These are phyloP conservation scores for Fraxinus ornus DNA, from an alignment of 305 asterid genomes.

Conservation along the genomic window DNA sequence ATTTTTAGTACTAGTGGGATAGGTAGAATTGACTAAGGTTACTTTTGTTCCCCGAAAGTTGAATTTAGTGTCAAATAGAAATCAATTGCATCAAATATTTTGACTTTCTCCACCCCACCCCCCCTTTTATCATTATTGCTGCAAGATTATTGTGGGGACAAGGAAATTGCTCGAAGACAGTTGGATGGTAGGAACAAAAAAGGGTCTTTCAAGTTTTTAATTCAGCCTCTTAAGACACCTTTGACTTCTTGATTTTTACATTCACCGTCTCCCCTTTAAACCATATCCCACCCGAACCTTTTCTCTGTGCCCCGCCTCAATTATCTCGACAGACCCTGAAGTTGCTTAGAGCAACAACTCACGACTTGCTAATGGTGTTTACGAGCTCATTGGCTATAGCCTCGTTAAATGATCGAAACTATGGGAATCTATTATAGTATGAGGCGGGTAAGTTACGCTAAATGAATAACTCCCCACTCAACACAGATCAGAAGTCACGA, in stretches of 20 bases:
- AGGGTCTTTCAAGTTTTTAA: not conserved
- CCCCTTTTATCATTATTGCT: not conserved
- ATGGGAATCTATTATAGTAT: too few species aligned
- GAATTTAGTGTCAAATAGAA: constrained; percentile 33
- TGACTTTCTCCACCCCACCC: not conserved
- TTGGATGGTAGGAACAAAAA: not conserved
- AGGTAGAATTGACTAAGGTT: constrained; percentile 37
- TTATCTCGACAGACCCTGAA: not conserved
- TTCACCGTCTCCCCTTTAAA: not conserved
- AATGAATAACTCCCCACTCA: constrained; percentile 11
- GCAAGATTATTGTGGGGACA: not conserved
- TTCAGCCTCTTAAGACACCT: not conserved
- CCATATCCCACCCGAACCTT: not conserved
- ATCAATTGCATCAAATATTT: constrained; percentile 24
- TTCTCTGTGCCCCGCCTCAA: not conserved
- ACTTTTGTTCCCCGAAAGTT: constrained; percentile 35
- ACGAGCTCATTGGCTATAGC: not conserved
- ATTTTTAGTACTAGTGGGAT: constrained; percentile 36
- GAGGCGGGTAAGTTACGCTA: too few species aligned
- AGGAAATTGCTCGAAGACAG: not conserved
- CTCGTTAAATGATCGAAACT: not conserved
- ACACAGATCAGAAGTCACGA: constrained; percentile 2
- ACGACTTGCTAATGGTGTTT: not conserved
- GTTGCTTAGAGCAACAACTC: not conserved
- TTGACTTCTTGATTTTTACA: not conserved